Evolutionary conservation across 208 protist genomes (phyloP).

Genomic region (Phytomonas serpens): DNA sequence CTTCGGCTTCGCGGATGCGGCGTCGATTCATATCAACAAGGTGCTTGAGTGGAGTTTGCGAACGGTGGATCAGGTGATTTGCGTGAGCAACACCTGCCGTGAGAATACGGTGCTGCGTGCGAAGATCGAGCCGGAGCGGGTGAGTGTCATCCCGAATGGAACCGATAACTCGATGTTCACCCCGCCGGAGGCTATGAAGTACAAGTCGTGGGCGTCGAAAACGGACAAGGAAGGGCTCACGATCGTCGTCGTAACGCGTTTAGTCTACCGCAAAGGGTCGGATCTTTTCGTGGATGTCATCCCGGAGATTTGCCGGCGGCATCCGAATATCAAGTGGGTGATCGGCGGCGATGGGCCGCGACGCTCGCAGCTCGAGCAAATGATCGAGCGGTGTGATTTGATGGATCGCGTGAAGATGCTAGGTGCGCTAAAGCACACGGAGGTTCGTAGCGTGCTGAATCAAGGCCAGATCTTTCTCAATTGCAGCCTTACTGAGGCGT

Average conservation of each 20-base stretch:
- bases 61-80: conserved; percentile 95
- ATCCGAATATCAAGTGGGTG: conserved; percentile 92
- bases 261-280: conserved; percentile 97
- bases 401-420: conserved; percentile 95
- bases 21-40: conserved; percentile 96
- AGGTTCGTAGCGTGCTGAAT: conserved; percentile 87
- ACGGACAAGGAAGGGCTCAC: conserved; percentile 84
- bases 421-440: conserved; percentile 89
- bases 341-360: conserved; percentile 97
- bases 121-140: conserved; percentile 77
- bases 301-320: conserved; percentile 90
- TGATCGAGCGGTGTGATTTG: conserved; percentile 95
- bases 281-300: conserved; percentile 96
- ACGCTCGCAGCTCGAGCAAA: conserved; percentile 94
- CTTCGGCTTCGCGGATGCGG: conserved; percentile 96
- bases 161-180: conserved; percentile 90
- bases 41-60: conserved; percentile 93
- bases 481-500: conserved; percentile 97
- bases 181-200: conserved; percentile 85
- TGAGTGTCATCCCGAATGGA: conserved; percentile 98
- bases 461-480: conserved; percentile 98
- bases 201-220: conserved; percentile 84
- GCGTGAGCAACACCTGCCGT: conserved; percentile 97
- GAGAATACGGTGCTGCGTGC: conserved; percentile 97
- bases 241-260: conserved; percentile 94